Percentiles rank a stretch among this genome's conserved stretches.
Evolutionary conservation across 768 basidiomycete genomes (phyloP).

Genomic region (Leccinum obscurum): DNA sequence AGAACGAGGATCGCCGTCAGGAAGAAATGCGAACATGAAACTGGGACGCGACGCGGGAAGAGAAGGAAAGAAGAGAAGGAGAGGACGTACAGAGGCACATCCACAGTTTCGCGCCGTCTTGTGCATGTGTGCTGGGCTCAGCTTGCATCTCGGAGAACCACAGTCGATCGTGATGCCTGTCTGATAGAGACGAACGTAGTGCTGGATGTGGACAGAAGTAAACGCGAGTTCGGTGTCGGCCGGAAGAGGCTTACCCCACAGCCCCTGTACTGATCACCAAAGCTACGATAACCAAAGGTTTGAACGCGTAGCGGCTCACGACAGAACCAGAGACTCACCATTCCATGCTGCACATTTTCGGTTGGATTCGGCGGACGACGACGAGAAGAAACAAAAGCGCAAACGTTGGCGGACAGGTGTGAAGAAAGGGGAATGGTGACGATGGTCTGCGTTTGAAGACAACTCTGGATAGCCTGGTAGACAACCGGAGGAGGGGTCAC

Average conservation of each 20-base stretch:
- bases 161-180: slow-evolving; percentile 63
- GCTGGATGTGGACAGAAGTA: slow-evolving; percentile 38
- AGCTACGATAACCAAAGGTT: slow-evolving; percentile 23
- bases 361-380: slow-evolving; percentile 2
- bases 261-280: slow-evolving; percentile 45
- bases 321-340: slow-evolving; percentile 38
- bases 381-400: background rate
- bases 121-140: slow-evolving; percentile 62
- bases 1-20: background rate
- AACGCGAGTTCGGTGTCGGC: background rate
- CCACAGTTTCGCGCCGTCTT: slow-evolving; percentile 56
- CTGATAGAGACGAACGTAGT: slow-evolving; percentile 63
- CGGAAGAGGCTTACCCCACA: slow-evolving; percentile 35
- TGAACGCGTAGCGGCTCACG: slow-evolving; percentile 6
- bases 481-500: slow-evolving; percentile 6
- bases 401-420: background rate
- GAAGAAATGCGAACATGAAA: background rate
- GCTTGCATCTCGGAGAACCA: slow-evolving; percentile 44
- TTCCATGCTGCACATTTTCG: slow-evolving; percentile 58
- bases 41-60: background rate
- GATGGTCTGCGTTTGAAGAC: slow-evolving; percentile 1
- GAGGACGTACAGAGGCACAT: slow-evolving; percentile 43
- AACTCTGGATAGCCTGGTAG: background rate
- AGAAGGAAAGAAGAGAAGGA: background rate
- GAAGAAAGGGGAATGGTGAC: background rate